Evolutionary conservation across 225 moss, liverwort and hornwort species (phyloP), one percentile per base, ranked within the genome.

Genomic region (Rhytidiadelphus loreus): DNA sequence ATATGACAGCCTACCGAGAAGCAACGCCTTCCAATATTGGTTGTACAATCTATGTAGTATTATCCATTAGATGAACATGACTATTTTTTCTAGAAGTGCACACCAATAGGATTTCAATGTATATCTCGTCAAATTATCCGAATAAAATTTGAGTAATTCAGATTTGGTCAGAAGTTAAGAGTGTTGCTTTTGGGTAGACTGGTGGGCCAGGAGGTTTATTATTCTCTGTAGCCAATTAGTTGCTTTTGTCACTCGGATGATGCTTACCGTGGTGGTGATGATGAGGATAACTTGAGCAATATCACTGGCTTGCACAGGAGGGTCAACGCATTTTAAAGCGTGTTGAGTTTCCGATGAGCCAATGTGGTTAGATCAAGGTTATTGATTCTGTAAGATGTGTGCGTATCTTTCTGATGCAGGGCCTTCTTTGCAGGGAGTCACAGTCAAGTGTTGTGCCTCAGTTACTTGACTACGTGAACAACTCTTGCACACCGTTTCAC

Each of bases 401-500:
- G 48, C 53, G 66, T 79, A 29, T 81, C 88, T 86, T 72, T 53
- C 83, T 72, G 35, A 53, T 92, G 88, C 92, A 95, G 95, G 92
- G 92, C 79, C 94, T 94, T 81, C 81, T 92, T 88, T 90, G 94
- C 76, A 92, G 94, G 85, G 94, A 95, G 79, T 88, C 95, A 66
- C 93, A 94, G 79, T 88, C 88, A 81, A 91, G 91, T 87, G 91
- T 95, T 86, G 93, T 95, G 57, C 94, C 94, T 91, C 94, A 90
- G 55, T 88, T 95, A 65, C 92, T 95, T 61, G 93, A 95, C 78
- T 95, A 90, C 86, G 90, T 95, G 87, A 95, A 95, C 87, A 95
- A 92, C 86, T 95, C 95, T 53, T 94, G 95, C 86, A 94, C 95
- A 64, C 92, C 94, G n/a, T 95, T 93, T 84, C 95, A 95, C 66